Base-by-base conservation (phyloP, 2,329 filamentous ascomycete genomes). In the Arthroderma sp. region DNA sequence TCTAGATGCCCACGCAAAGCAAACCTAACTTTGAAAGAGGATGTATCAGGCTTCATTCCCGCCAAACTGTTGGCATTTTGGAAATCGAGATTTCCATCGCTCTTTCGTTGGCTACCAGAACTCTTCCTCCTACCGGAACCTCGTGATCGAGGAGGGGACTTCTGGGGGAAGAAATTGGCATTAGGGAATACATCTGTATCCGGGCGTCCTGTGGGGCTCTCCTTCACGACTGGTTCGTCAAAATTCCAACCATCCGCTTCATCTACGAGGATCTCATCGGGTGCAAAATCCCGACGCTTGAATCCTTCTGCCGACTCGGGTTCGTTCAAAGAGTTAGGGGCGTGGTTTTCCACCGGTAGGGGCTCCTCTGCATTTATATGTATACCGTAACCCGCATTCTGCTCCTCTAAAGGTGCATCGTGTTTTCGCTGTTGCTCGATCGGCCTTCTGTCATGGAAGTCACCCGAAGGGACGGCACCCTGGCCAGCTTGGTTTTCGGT, bases 1-100 rank as follows among this genome's bases (percentile, higher is more conserved):
- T 96, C 87, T 1, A 98, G 74, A 62, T 98, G 91, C 1, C 91
- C 91, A 42, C 89, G 77, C 4, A 98, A 73, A 4, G 87, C 89
- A 59, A 94, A 96, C 42, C 87, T 79, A 47, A 96, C 82, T 64
- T 93, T 95, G 69, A 98, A 96, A 53, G 76, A 86, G 10, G 79
- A 75, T 28, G 71, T 76, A 49, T 95, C 88, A 1, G 72, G 64
- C 57, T 80, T 84, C 36, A 62, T 53, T 8, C 52, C 54, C 5
- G 55, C 45, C 9, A 63, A 60, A 22, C 67, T 56, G 6, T 60
- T 57, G 11, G 58, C 53, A 31, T 76, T 70, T 38, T 69, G 63
- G n/a, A 63, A 72, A 15, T 94, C 87, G 5, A 77, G 70, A 50
- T 79, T 84, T 15, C 69, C 71, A 36, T 76, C 71, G 53, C 73